phyloP scores from a whole-genome alignment of 768 basidiomycete genomes.

The Termitomyces sp. region DNA sequence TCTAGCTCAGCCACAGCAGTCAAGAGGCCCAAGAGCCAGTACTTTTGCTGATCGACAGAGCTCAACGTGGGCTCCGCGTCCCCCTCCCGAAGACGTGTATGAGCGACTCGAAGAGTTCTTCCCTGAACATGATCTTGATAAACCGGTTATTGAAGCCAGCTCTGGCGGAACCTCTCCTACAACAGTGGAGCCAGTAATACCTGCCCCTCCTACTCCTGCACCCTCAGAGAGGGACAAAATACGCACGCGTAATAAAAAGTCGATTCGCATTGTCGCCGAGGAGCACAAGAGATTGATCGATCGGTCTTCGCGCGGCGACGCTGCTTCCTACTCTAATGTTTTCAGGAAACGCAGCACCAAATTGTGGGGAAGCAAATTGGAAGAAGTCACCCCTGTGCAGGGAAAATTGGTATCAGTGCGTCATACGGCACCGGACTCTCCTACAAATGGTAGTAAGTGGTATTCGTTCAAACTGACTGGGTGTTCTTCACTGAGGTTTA shows the following conservation, averaged over 20 bases:
- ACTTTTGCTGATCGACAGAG: slow-evolving; percentile 61
- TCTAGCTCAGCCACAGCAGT: slow-evolving; percentile 15
- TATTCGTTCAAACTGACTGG: slow-evolving; percentile 4
- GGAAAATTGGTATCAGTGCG: slow-evolving; percentile 39
- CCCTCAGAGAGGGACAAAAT: slow-evolving; percentile 32
- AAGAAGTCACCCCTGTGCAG: slow-evolving; percentile 85
- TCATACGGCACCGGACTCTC: slow-evolving; percentile 48
- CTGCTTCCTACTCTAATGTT: slow-evolving; percentile 41
- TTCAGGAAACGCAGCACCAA: slow-evolving; percentile 86
- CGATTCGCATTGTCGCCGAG: slow-evolving; percentile 87
- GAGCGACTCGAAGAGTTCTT: slow-evolving; percentile 93
- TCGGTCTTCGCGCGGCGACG: slow-evolving; percentile 57
- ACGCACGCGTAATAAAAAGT: slow-evolving; percentile 72
- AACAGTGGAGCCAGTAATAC: slow-evolving; percentile 44
- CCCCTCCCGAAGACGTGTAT: slow-evolving; percentile 88
- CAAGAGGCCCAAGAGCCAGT: slow-evolving; percentile 34
- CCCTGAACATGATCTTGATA: slow-evolving; percentile 93
- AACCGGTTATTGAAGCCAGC: slow-evolving; percentile 86
- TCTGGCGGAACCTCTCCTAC: slow-evolving; percentile 80
- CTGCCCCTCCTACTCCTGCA: slow-evolving; percentile 29
- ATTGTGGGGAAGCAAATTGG: slow-evolving; percentile 89
- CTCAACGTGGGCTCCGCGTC: slow-evolving; percentile 85
- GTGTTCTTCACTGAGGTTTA: slow-evolving; percentile 15
- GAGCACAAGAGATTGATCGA: slow-evolving; percentile 79
- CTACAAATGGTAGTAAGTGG: slow-evolving; percentile 63